Evolutionary conservation across 2,329 filamentous ascomycete genomes (phyloP), one percentile per base, ranked within the genome.

Genomic region (Colletotrichum sp.): DNA sequence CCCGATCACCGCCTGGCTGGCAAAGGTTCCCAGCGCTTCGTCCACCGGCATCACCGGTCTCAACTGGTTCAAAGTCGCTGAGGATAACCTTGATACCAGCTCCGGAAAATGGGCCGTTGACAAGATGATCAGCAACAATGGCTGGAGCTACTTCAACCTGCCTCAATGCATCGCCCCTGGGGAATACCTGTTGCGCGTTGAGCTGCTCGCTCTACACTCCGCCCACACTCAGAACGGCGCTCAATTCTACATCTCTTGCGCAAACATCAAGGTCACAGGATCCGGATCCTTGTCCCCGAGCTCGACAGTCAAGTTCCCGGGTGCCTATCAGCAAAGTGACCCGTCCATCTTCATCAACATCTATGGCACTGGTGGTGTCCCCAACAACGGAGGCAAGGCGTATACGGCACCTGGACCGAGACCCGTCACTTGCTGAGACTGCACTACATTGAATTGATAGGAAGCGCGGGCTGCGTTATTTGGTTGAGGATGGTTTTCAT

Each of bases 231-330:
- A 80, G 43, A 80, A 83, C 69, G 87, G 88, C n/a, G 87, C 88
- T 32, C 88, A 90, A 81, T 88, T 88, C 80, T 90, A 90, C 80
- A 87, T 86, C 72, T 87, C 88, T 69, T 90, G 91, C 79, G 85
- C 91, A 79, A 92, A 92, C 84, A 81, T 93, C 75, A 85, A 90
- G 78, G 84, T 93, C 68, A 89, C 73, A 80, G 86, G 86, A 32
- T 82, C 81, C 28, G 86, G 86, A 56, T 78, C 80, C 30, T 83
- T 85, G 77, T 78, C 82, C 18, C 83, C 83, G 15, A 79, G 70
- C 72, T 73, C 81, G 73, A 86, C 86, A 2, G 85, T 89, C 75
- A 83, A 80, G 80, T 86, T 89, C 82, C 87, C 87, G 0, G 85
- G 86, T 18, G 87, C 83, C 1, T 89, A 89, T 81, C 77, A 83